phyloP scores from a whole-genome alignment of 257 asterid species.

The Echium plantagineum region DNA sequence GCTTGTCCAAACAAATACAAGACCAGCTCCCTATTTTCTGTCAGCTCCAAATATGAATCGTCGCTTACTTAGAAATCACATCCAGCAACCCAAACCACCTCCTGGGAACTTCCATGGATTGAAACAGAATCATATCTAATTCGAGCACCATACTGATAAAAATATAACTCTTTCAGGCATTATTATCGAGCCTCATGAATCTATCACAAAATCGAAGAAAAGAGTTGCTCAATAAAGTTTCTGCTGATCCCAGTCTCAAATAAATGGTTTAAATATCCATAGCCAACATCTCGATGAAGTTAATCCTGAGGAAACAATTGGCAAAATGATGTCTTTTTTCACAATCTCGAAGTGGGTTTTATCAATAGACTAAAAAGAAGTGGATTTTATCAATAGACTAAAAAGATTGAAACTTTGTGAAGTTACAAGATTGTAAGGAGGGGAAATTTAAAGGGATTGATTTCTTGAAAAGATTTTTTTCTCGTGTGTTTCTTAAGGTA shows the following conservation, averaged over 20 bases:
- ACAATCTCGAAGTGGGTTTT: no score
- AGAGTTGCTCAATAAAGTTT: constrained; percentile 3
- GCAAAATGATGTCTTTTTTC: no score
- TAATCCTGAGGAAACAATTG: not conserved
- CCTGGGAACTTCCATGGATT: constrained; percentile 16
- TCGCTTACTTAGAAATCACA: constrained; percentile 24
- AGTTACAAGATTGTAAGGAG: no score
- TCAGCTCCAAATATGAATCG: constrained; percentile 24
- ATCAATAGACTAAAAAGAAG: no score
- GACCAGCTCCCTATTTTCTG: constrained; percentile 18
- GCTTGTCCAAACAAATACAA: constrained; percentile 29
- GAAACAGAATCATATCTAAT: constrained; percentile 21
- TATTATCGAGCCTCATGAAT: constrained; percentile 7
- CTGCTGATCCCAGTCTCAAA: not conserved
- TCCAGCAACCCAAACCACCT: constrained; percentile 34
- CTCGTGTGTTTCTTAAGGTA: no score
- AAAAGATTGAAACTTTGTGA: no score
- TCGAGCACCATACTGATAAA: constrained; percentile 17
- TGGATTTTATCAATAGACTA: no score
- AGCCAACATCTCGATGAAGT: not conserved
- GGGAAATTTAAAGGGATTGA: no score
- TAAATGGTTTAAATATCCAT: not conserved
- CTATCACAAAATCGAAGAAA: constrained; percentile 10
- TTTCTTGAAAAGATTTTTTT: no score
- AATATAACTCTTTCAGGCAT: constrained; percentile 19